Evolutionary conservation across 495 filamentous ascomycete genomes (phyloP).

Genomic region (Xylaria sp.): DNA sequence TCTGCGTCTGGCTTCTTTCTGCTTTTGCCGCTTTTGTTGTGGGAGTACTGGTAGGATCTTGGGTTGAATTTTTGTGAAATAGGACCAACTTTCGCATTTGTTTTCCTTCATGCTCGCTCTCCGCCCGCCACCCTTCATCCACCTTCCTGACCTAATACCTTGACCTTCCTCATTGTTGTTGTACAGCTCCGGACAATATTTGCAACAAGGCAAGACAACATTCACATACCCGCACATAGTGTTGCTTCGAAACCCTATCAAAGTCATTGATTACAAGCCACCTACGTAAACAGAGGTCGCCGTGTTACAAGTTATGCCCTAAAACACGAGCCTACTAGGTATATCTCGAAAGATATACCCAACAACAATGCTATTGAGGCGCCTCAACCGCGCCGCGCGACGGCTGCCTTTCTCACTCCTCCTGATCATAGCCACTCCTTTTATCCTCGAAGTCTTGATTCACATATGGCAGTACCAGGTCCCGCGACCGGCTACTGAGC

Average conservation of each 20-base stretch:
- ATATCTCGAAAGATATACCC: neutral
- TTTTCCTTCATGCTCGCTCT: neutral
- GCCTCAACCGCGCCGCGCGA: slow-evolving; percentile 42
- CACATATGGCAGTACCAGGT: slow-evolving; percentile 40
- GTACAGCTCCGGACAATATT: neutral
- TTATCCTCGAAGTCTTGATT: slow-evolving; percentile 39
- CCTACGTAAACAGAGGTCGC: neutral
- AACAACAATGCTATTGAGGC: slow-evolving; percentile 42
- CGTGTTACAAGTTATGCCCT: slow-evolving; percentile 32
- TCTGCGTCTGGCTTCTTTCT: neutral
- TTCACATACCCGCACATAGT: neutral
- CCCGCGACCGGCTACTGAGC: slow-evolving; percentile 35
- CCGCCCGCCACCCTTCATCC: neutral
- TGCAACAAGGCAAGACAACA: neutral
- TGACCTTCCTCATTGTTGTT: too few species aligned
- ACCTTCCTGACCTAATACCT: neutral
- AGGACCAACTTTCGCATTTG: neutral
- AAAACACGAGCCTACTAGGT: slow-evolving; percentile 26
- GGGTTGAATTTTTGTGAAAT: neutral
- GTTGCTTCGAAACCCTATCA: neutral
- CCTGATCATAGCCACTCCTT: slow-evolving; percentile 36
- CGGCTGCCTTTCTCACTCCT: slow-evolving; percentile 40
- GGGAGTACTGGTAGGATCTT: too few species aligned
- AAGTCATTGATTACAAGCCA: neutral
- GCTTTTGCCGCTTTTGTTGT: neutral